phyloP scores from a whole-genome alignment of 2,329 filamentous ascomycete species.

The Capronia coronata region DNA sequence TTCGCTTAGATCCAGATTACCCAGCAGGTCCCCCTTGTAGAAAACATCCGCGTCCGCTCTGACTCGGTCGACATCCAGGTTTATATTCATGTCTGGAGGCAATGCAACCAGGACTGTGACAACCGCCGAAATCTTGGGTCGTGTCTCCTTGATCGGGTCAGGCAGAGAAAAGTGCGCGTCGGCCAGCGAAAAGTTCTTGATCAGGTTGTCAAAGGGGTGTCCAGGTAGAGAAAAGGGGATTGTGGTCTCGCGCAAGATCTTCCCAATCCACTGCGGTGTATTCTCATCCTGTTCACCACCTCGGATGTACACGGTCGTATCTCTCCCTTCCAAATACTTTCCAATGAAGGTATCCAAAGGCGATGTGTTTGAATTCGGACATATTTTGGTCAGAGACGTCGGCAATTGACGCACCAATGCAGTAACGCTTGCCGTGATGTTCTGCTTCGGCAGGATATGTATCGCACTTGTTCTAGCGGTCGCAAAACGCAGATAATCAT shows the following conservation, averaged over 20 bases:
- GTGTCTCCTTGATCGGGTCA: slow-evolving; percentile 67
- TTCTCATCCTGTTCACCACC: slow-evolving; percentile 63
- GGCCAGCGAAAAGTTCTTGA: slow-evolving; percentile 79
- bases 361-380: slow-evolving; percentile 70
- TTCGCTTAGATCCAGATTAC: slow-evolving; percentile 67
- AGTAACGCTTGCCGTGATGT: slow-evolving; percentile 62
- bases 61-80: slow-evolving; percentile 69
- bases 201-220: slow-evolving; percentile 69
- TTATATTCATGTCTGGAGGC: slow-evolving; percentile 81
- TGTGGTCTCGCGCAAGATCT: slow-evolving; percentile 73
- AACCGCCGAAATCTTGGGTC: slow-evolving; percentile 74
- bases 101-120: slow-evolving; percentile 72
- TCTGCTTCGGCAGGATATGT: slow-evolving; percentile 59
- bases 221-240: slow-evolving; percentile 81
- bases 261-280: slow-evolving; percentile 74
- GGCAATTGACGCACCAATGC: slow-evolving; percentile 70
- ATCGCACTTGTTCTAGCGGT: slow-evolving; percentile 64
- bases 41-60: slow-evolving; percentile 72
- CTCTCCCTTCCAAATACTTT: slow-evolving; percentile 72
- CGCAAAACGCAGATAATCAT: slow-evolving; percentile 67
- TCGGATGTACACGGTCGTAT: slow-evolving; percentile 74
- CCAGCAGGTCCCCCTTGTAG: slow-evolving; percentile 71
- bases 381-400: slow-evolving; percentile 62
- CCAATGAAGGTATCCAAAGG: slow-evolving; percentile 77
- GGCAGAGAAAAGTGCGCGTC: slow-evolving; percentile 83